Conservation (phyloP, 176 grass and related monocot genomes). For the Rhipidocladum racemiflorum region DNA sequence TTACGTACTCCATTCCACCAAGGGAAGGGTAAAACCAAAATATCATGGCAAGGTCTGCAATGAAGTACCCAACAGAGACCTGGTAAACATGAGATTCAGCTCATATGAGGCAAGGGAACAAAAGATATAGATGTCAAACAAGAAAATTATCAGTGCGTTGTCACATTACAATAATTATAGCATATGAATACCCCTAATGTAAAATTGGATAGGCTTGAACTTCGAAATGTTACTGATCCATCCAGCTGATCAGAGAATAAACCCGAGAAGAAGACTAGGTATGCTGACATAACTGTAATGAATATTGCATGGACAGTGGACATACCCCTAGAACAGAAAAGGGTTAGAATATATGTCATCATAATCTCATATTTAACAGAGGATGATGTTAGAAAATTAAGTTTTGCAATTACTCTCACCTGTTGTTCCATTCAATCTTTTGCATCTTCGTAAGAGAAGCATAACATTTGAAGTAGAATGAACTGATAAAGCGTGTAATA, state of each 20-base stretch:
- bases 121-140: neutral
- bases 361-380: neutral
- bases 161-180: neutral
- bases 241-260: constrained; percentile 78
- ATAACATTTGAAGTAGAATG: constrained; percentile 79
- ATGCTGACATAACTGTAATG: constrained; percentile 74
- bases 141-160: neutral
- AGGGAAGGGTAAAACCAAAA: constrained; percentile 94
- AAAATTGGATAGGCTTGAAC: constrained; percentile 73
- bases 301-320: constrained; percentile 90
- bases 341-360: neutral
- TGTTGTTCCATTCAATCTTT: constrained; percentile 93
- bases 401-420: constrained; percentile 39
- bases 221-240: constrained; percentile 69
- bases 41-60: constrained; percentile 85
- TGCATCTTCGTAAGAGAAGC: constrained; percentile 80
- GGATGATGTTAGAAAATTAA: constrained; percentile 1
- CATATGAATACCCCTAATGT: constrained; percentile 76
- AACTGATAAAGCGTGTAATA: constrained; percentile 63
- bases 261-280: constrained; percentile 86
- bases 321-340: constrained; percentile 70
- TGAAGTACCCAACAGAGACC: constrained; percentile 93
- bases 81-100: constrained; percentile 43
- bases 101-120: constrained; percentile 1
- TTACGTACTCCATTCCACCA: constrained; percentile 94